Percentiles rank a stretch among this genome's conserved stretches.
Conservation (phyloP, 2,329 filamentous ascomycete species). For the Exophiala bonariae region DNA sequence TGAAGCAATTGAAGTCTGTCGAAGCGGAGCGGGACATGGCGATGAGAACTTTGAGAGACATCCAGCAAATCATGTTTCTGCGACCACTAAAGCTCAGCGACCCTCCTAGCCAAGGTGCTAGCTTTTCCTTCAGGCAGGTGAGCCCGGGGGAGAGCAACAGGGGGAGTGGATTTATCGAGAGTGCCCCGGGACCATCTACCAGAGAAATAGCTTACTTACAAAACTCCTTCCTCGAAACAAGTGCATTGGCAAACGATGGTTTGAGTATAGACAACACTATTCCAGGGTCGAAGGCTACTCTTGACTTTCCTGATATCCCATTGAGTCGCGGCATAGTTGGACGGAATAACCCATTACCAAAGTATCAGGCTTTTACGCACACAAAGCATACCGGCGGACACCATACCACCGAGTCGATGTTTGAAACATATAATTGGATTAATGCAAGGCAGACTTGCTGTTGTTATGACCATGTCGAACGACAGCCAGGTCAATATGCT, state of each 20-base stretch:
- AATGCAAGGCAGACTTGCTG: background rate
- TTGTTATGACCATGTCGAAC: slow-evolving; percentile 1
- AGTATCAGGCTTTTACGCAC: no score
- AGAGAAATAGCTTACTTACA: background rate
- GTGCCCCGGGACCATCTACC: background rate
- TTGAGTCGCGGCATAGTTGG: no score
- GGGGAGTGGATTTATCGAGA: background rate
- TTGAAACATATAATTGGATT: background rate
- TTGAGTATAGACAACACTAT: background rate
- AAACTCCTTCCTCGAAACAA: no score
- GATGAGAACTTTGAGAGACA: slow-evolving; percentile 11
- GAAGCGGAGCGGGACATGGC: slow-evolving; percentile 8
- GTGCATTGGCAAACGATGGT: background rate
- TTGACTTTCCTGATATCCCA: background rate
- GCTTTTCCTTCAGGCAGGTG: background rate
- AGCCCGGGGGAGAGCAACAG: background rate
- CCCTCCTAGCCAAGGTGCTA: background rate
- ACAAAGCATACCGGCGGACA: background rate
- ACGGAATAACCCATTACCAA: no score
- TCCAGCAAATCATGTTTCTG: slow-evolving; percentile 4
- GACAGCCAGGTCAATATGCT: background rate
- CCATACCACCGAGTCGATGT: background rate
- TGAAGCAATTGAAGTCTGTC: background rate
- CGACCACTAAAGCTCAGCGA: background rate
- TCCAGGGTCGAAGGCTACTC: background rate